Evolutionary conservation across 179 eudicot genomes (phyloP).

Genomic region (Sideroxylon spinosum): DNA sequence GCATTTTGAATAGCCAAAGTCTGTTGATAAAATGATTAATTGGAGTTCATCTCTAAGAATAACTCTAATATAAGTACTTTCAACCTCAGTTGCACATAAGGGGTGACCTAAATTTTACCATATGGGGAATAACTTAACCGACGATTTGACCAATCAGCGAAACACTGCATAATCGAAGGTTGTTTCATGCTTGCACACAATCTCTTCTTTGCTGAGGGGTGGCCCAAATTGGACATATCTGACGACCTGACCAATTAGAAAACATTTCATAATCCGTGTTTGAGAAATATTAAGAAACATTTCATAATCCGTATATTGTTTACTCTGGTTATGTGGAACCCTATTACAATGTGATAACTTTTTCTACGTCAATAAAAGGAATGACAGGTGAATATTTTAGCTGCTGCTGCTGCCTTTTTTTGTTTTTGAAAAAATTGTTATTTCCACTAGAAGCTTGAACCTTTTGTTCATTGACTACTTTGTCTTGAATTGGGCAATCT

Average conservation of each 20-base stretch:
- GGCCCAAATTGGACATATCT: too few relatives aligned
- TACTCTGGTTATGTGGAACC: neutral
- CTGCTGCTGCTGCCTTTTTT: too few relatives aligned
- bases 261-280: too few relatives aligned
- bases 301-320: neutral
- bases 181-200: too few relatives aligned
- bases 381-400: neutral
- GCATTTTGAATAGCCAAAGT: neutral
- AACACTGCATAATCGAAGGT: too few relatives aligned
- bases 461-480: neutral
- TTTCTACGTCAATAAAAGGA: neutral
- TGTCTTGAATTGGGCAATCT: conserved; percentile 10
- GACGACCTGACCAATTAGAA: too few relatives aligned
- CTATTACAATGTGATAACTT: neutral
- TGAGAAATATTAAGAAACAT: too few relatives aligned
- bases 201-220: too few relatives aligned
- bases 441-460: neutral
- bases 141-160: too few relatives aligned
- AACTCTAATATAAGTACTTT: neutral
- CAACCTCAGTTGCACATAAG: neutral
- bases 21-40: neutral
- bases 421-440: neutral
- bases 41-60: neutral
- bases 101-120: too few relatives aligned
- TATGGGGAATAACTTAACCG: too few relatives aligned